These are phyloP conservation scores for Populus hybrid DNA, from an alignment of 441 rosid species.

Conservation along the genomic window DNA sequence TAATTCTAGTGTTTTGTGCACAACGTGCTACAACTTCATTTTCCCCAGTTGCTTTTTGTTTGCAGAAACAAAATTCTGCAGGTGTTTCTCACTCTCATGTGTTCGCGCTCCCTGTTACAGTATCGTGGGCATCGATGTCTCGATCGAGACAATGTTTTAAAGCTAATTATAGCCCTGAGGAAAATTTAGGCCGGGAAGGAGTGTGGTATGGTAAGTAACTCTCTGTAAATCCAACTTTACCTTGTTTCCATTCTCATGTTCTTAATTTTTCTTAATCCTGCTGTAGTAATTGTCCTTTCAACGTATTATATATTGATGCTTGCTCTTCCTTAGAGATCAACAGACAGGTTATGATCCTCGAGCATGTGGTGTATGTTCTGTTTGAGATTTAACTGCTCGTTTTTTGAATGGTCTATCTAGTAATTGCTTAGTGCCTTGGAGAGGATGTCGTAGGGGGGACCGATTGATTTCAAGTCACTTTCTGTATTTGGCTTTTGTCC, in stretches of 20 bases:
- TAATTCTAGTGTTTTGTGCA: not conserved
- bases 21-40: not conserved
- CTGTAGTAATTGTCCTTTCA: slow-evolving; percentile 9
- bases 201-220: not conserved
- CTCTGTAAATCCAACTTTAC: not conserved
- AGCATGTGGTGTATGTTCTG: slow-evolving; percentile 9
- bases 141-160: not conserved
- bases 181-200: not conserved
- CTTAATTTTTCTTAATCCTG: slow-evolving; percentile 10
- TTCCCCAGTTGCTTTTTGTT: not conserved
- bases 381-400: slow-evolving; percentile 40
- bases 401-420: slow-evolving; percentile 24
- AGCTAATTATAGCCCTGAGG: not conserved
- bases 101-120: not conserved
- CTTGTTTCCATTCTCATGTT: not conserved
- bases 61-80: slow-evolving; percentile 1
- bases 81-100: not conserved
- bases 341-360: slow-evolving; percentile 7
- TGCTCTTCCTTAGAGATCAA: slow-evolving; percentile 11
- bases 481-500: slow-evolving; percentile 66
- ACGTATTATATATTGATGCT: slow-evolving; percentile 7
- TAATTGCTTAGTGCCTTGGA: slow-evolving; percentile 29
- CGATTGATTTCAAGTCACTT: slow-evolving; percentile 52
- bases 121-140: not conserved
- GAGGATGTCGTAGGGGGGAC: slow-evolving; percentile 42